phyloP scores from a whole-genome alignment of 192 early-diverging fungal genomes.

The Geosiphon pyriformis region DNA sequence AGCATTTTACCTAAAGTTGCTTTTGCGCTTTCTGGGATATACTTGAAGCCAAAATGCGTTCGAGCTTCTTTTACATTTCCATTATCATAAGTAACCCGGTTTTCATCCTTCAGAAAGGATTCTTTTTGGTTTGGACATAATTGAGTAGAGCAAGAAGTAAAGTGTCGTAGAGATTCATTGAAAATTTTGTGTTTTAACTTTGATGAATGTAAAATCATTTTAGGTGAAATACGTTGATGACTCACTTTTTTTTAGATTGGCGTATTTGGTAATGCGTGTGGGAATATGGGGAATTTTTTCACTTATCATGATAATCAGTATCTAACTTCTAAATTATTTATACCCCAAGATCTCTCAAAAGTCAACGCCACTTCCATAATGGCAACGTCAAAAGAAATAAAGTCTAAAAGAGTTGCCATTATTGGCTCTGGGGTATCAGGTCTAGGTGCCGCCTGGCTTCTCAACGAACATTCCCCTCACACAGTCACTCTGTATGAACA shows the following conservation, averaged over 20 bases:
- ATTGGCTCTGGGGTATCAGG: constrained; percentile 33
- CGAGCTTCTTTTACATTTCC: constrained; percentile 26
- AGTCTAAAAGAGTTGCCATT: constrained; percentile 11
- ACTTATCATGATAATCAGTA: no score
- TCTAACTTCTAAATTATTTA: no score
- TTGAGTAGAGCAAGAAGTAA: background rate
- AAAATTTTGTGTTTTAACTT: background rate
- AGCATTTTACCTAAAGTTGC: constrained; percentile 65
- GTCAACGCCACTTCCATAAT: no score
- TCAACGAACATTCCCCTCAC: constrained; percentile 33
- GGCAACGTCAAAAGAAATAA: constrained; percentile 3
- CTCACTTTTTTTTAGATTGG: no score
- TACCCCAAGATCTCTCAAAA: no score
- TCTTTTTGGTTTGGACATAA: background rate
- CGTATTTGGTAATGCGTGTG: no score
- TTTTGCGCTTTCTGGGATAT: constrained; percentile 80
- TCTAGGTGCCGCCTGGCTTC: constrained; percentile 52
- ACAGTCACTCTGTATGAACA: constrained; percentile 47
- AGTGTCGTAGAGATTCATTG: background rate
- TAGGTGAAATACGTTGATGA: no score
- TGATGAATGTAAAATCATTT: background rate
- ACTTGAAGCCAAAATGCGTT: constrained; percentile 95
- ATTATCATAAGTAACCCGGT: no score
- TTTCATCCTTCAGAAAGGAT: background rate
- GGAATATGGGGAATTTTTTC: no score